Conservation (phyloP, 73 alveolate genomes). For the Durusdinium trenchii region DNA sequence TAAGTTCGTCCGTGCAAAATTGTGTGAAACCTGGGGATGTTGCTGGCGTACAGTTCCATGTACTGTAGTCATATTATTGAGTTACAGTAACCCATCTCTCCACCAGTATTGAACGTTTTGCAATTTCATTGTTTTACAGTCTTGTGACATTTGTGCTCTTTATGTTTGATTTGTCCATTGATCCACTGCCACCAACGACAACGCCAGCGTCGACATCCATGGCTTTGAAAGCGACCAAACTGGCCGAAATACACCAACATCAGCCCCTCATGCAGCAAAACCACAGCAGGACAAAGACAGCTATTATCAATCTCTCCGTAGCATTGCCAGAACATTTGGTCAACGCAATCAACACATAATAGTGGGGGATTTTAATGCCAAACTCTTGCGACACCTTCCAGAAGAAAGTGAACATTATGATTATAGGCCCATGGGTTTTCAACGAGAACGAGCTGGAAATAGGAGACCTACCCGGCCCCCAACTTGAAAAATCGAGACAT, state of each 20-base stretch:
- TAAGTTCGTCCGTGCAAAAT: too few relatives aligned
- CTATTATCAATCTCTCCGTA: background rate
- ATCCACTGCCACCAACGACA: too few relatives aligned
- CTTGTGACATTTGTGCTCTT: too few relatives aligned
- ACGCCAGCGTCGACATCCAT: too few relatives aligned
- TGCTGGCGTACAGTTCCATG: too few relatives aligned
- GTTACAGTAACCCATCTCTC: too few relatives aligned
- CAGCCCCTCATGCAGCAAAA: conserved; percentile 19
- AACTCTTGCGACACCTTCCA: background rate
- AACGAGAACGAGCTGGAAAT: background rate
- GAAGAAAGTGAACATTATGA: background rate
- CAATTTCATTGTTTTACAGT: too few relatives aligned
- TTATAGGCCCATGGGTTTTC: background rate
- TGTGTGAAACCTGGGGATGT: too few relatives aligned
- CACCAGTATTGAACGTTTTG: too few relatives aligned
- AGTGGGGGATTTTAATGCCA: background rate
- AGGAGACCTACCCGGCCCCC: background rate
- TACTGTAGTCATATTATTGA: too few relatives aligned
- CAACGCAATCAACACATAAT: background rate
- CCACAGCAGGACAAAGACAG: background rate
- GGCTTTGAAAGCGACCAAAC: too few relatives aligned
- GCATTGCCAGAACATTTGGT: background rate
- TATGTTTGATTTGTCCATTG: too few relatives aligned
- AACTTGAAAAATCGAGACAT: background rate
- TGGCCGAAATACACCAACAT: conserved; percentile 1